Evolutionary conservation across 345 rosid genomes (phyloP).

Genomic region (Sisymbrium irio): DNA sequence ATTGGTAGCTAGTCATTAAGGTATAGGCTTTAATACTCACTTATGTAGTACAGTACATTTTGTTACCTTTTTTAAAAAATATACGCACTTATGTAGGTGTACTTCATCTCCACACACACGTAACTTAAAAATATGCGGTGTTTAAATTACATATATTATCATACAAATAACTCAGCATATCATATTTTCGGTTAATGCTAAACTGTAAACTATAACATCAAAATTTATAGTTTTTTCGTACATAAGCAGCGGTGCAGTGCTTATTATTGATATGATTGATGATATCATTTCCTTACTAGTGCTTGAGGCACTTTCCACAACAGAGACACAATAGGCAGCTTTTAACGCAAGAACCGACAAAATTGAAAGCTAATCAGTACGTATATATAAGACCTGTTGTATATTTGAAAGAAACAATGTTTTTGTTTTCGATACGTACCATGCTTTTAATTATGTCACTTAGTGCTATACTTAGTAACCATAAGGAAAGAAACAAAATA

Average conservation of each 20-base stretch:
- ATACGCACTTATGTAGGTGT: background rate
- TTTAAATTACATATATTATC: too few species aligned
- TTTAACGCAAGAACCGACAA: background rate
- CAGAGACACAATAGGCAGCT: background rate
- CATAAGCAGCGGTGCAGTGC: background rate
- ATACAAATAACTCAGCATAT: background rate
- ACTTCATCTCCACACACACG: background rate
- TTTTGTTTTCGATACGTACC: background rate
- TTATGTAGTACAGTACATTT: too few species aligned
- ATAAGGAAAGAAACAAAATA: background rate
- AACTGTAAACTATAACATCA: background rate
- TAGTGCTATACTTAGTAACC: background rate
- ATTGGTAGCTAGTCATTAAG: conserved; percentile 31
- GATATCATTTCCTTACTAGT: background rate
- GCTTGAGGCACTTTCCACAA: background rate
- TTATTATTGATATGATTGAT: too few species aligned
- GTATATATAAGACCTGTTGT: background rate
- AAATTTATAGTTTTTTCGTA: background rate
- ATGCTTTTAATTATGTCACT: background rate
- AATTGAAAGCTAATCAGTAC: background rate
- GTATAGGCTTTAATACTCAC: conserved; percentile 16
- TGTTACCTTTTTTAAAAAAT: too few species aligned
- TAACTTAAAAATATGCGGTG: background rate
- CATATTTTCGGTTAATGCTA: background rate
- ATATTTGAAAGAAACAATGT: background rate